Evolutionary conservation across 164 flowering plant species (phyloP), one percentile per base, ranked within the genome.

Genomic region (Chimonanthus salicifolius): DNA sequence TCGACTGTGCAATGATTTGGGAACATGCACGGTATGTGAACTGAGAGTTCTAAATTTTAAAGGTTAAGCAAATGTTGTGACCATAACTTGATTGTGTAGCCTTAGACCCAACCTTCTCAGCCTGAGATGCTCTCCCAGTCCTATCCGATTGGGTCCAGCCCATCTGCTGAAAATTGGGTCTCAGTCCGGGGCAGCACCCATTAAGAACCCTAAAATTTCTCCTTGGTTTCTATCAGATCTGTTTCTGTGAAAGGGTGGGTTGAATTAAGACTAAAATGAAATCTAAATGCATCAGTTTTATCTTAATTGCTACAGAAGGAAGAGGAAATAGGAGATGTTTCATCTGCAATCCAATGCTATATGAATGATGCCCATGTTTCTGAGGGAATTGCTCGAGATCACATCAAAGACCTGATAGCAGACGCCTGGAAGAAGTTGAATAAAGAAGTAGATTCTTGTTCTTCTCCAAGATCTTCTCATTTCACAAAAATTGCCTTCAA

Each of bases 381-480:
- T 0, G 82, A 76, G 51, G 8, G 33, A 7, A 72, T 6, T 16
- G 82, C 79, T 58, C 60, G 75, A 3, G 33, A 74, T 46, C 63
- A 74, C 47, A 62, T 79, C 11, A 70, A 15, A 74, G 72, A 45
- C 4, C 18, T 70, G 33, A 62, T 74, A 15, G 43, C 7, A 10
- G 49, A 68, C 7, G 9, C 20, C 4, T 78, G 80, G 80, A 78
- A 75, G 73, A 74, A 71, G 75, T 49, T 78, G 70, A 78, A 78
- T 44, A 16, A 68, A 64, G 50, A 47, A 67, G 48, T 13, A 9
- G 11, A 16, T 47, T 50, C 8, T 5, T 2, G 13, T 5, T 11
- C 21, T 20, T 20, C 74, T 15, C 72, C 77, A 3, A 71, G 58
- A 18, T 11, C 47, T 0, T 3, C 1, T 15, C 66, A 58, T 47